Evolutionary conservation across 2,329 filamentous ascomycete genomes (phyloP), one percentile per base, ranked within the genome.

Genomic region (Colletotrichum brevisporum): DNA sequence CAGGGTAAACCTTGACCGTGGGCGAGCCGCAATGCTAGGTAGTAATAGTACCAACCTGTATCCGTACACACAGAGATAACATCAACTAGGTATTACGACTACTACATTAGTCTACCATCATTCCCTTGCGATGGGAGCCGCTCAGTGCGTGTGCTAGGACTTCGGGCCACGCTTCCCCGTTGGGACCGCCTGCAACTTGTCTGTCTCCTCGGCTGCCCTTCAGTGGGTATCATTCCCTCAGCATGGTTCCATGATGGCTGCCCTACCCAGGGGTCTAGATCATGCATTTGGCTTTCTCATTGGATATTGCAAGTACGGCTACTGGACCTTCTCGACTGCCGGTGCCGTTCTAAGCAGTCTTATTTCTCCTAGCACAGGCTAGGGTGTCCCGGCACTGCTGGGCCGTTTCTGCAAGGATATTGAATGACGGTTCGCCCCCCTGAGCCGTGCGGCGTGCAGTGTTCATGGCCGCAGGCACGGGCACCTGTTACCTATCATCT

Each of bases 341-440:
- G 13, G 36, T 10, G 9, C 27, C 27, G 27, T 27, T 51, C 21
- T 43, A 18, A 39, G 51, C 51, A 24, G 16, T 31, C 45, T 24
- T 8, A 43, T 13, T 16, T 26, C 57, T 12, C 27, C 2, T 27
- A 52, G 15, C 21, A 43, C 27, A 64, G 26, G 53, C 54, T 52
- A 48, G 61, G 26, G 36, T 45, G n/a, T 10, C 24, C 9, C n/a
- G 9, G 12, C 41, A 59, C 5, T 10, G 31, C 31, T 36, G 8
- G 8, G 50, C 48, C 48, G 65, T 55, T 59, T 27, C 15, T 54
- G 27, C 52, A 18, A 6, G 21, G 36, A 60, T 27, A 6, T 54
- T 31, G 18, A 54, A 64, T 48, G 60, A 43, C 36, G 48, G 51
- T 41, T 56, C 31, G 15, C 18, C 16, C 39, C 62, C 47, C 21